Conservation (phyloP, 2,329 filamentous ascomycete genomes). For the Colletotrichum zoysiae region DNA sequence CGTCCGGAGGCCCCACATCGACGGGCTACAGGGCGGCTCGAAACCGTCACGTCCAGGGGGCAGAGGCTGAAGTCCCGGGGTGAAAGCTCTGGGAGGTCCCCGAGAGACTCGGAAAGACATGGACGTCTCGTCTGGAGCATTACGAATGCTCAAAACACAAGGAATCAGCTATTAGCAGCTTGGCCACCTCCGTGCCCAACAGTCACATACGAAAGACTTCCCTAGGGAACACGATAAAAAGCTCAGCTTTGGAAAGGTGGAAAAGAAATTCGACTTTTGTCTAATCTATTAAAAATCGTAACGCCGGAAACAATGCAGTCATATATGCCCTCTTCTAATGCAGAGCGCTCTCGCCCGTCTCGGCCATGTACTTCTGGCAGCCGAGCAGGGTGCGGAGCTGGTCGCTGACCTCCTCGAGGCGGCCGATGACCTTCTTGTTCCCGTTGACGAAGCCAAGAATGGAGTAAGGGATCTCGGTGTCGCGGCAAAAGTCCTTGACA, state of each 20-base stretch:
- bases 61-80: neutral
- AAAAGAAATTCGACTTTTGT: conserved; percentile 25
- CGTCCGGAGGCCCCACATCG: neutral
- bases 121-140: neutral
- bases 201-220: neutral
- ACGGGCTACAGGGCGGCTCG: neutral
- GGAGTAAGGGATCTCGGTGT: conserved; percentile 73
- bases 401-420: conserved; percentile 69
- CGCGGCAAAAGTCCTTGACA: conserved; percentile 73
- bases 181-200: neutral
- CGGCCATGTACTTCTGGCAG: conserved; percentile 66
- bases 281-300: conserved; percentile 25
- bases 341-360: conserved; percentile 60
- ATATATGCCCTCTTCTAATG: conserved; percentile 44
- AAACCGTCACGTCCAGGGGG: too few species aligned
- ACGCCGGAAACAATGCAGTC: conserved; percentile 35
- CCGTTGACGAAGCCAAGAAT: conserved; percentile 72
- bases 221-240: neutral
- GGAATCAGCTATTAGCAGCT: neutral
- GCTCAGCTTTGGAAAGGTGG: too few species aligned
- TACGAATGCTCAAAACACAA: neutral
- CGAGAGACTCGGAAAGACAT: neutral
- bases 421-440: conserved; percentile 64
- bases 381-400: conserved; percentile 71
- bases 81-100: neutral